These are phyloP conservation scores for Pseudocercospora cruenta DNA, from an alignment of 2,329 filamentous ascomycete genomes.

Conservation along the genomic window DNA sequence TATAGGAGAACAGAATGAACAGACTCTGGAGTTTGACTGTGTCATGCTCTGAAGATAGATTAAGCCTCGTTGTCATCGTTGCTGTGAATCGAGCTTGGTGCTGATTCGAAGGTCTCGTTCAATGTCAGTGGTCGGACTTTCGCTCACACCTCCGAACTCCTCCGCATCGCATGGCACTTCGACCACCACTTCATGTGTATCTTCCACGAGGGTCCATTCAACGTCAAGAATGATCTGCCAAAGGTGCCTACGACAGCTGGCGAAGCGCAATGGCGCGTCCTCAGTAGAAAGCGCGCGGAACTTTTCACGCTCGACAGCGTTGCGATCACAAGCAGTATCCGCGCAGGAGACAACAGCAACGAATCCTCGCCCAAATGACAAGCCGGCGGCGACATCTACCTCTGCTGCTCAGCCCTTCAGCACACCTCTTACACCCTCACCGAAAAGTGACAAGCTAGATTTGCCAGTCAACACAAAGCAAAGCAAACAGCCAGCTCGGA, in stretches of 20 bases:
- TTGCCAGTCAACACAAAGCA: slow-evolving; percentile 33
- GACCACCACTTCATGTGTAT: neutral
- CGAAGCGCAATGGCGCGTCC: slow-evolving; percentile 19
- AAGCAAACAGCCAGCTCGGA: slow-evolving; percentile 31
- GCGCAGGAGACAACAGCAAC: slow-evolving; percentile 36
- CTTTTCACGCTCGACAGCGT: slow-evolving; percentile 24
- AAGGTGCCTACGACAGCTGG: slow-evolving; percentile 34
- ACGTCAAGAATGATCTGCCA: slow-evolving; percentile 37
- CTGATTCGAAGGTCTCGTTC: neutral
- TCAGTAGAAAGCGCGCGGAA: slow-evolving; percentile 11
- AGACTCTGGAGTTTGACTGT: neutral
- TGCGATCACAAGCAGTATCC: slow-evolving; percentile 32
- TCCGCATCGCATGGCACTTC: neutral
- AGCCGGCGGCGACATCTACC: slow-evolving; percentile 49
- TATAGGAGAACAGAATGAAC: slow-evolving; percentile 9
- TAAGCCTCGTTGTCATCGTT: neutral
- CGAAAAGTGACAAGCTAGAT: slow-evolving; percentile 34
- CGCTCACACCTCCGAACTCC: neutral
- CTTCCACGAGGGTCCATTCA: neutral
- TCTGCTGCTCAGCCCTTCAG: slow-evolving; percentile 52
- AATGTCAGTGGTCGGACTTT: neutral
- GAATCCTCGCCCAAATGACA: slow-evolving; percentile 38
- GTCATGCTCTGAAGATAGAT: neutral
- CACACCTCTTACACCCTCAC: slow-evolving; percentile 42
- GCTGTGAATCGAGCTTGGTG: neutral